Evolutionary conservation across 306 rosid genomes (phyloP), one percentile per base, ranked within the genome.

Genomic region (Corylus americana): DNA sequence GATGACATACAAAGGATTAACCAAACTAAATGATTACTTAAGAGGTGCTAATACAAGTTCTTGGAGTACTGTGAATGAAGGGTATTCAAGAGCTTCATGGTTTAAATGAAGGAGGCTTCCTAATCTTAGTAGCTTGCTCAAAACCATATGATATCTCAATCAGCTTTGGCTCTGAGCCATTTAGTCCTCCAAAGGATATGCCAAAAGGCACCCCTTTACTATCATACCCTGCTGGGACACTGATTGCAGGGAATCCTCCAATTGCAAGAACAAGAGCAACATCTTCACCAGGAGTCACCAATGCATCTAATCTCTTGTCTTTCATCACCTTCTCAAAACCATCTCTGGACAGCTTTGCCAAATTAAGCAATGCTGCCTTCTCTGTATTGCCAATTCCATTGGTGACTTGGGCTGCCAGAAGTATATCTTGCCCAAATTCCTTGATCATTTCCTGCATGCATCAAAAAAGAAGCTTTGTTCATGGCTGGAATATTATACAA

Each of bases 81-180:
- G 8, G n/a, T 22, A 49, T 22, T 66, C 20, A 18, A 64, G 53
- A 51, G 10, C 74, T 47, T 62, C 49, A 69, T 69, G 31, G 25
- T 11, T 53, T 70, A 27, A 71, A 50, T 25, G 61, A 4, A 76
- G 86, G 86, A 66, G 84, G 80, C 79, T 64, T 82, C 63, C 88
- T 59, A 16, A 85, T 44, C 78, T 35, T 76, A 18, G 86, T 79
- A 5, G 82, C 88, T 18, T 79, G 80, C 80, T 82, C 86, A 53
- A 85, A 79, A 53, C 53, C 88, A 59, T 71, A 85, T 48, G 86
- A 74, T 7, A 79, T 82, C 54, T 79, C 77, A 69, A 82, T 85
- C 45, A 85, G 62, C 64, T 79, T 79, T 11, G 88, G 82, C 67
- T 79, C 84, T 7, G 74, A 48, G 14, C 86, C 88, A 44, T 37